Evolutionary conservation across 164 flowering plant genomes (phyloP).

Genomic region (Sedum album): DNA sequence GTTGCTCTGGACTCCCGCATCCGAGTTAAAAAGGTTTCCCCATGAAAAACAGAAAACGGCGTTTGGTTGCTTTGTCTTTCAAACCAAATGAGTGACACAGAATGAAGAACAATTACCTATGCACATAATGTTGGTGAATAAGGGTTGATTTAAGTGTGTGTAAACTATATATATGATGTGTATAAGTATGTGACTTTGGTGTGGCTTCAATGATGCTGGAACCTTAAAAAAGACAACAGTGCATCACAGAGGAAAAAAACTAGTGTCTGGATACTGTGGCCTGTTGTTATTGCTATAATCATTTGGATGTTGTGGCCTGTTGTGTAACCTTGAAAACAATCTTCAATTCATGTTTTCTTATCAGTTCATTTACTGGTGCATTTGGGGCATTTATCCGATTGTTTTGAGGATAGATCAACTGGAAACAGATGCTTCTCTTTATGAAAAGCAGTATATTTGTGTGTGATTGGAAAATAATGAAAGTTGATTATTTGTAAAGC

Average conservation of each 20-base stretch:
- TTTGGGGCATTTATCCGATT: no score
- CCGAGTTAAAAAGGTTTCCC: constrained; percentile 12
- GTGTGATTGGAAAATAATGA: no score
- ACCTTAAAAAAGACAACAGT: background rate
- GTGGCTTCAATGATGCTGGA: background rate
- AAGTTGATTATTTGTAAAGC: no score
- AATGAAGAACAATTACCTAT: background rate
- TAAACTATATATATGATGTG: background rate
- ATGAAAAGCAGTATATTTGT: no score
- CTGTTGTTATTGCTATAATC: no score
- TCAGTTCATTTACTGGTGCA: no score
- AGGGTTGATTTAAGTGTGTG: background rate
- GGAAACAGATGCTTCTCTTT: no score
- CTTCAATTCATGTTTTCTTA: no score
- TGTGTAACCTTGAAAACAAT: no score
- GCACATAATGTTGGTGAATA: constrained; percentile 5
- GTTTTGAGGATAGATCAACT: no score
- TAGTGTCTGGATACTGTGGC: background rate
- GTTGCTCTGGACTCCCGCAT: constrained; percentile 45
- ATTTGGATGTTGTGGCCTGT: no score
- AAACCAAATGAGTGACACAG: background rate
- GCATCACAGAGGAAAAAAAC: background rate
- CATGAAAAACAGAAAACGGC: background rate
- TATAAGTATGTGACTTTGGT: background rate
- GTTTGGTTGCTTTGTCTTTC: background rate